phyloP scores from a whole-genome alignment of 371 early-diverging fungal genomes.

The Mortierella sp. region DNA sequence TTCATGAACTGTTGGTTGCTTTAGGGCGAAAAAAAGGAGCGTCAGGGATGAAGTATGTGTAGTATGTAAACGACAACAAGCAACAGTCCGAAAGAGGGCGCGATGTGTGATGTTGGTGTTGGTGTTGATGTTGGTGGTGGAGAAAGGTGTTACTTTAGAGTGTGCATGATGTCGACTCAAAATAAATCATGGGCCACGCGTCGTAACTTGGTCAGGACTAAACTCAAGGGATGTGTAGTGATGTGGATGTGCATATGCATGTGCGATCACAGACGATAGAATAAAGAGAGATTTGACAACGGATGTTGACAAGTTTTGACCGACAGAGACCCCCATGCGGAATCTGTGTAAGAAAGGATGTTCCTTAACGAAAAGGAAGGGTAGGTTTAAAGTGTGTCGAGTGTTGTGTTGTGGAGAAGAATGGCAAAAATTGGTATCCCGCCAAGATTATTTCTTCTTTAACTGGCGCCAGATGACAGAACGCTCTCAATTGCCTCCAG shows the following conservation, averaged over 20 bases:
- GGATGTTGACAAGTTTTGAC: neutral
- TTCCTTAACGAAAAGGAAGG: too few species aligned
- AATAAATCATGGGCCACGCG: neutral
- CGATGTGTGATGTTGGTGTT: neutral
- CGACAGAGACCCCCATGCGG: neutral
- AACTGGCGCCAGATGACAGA: constrained; percentile 1
- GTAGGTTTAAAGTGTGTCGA: neutral
- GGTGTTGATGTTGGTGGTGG: neutral
- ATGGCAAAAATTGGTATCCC: constrained; percentile 2
- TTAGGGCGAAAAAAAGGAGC: too few species aligned
- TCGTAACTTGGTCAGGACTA: neutral
- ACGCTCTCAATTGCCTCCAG: constrained; percentile 1
- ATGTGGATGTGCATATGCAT: neutral
- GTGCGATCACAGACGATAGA: neutral
- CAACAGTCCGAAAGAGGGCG: neutral
- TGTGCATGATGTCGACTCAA: constrained; percentile 14
- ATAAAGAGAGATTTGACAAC: neutral
- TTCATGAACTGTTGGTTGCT: too few species aligned
- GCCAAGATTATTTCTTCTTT: too few species aligned
- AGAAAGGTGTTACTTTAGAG: constrained; percentile 39
- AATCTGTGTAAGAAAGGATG: neutral
- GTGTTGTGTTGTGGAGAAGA: neutral
- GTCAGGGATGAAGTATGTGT: neutral
- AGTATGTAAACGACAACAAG: neutral
- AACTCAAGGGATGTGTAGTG: neutral